Base-by-base conservation (phyloP, 2,329 filamentous ascomycete genomes). In the Aspergillus sp. region DNA sequence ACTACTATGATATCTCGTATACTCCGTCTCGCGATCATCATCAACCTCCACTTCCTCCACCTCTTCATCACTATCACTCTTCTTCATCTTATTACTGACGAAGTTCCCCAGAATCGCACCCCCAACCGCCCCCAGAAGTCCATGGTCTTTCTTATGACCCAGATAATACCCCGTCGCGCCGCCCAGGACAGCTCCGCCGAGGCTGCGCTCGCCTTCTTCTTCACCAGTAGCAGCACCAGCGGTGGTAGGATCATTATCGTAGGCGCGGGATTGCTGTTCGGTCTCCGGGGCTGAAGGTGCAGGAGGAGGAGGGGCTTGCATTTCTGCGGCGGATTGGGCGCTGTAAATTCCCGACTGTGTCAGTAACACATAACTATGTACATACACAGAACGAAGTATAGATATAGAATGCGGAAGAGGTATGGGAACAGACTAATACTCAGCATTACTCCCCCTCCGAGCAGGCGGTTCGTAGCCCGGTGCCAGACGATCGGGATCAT, bases 21-120 rank as follows among this genome's bases (percentile, higher is more conserved):
- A 57, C 65, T 67, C 50, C 68, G 68, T 55, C 32, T 62, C 50
- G 13, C 54, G 51, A 41, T 59, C 58, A 45, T 38, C 53, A 17
- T 39, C 58, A 13, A 36, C 32, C 17, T 28, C 49, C 13, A 17
- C 58, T 17, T 55, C 41, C 21, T 59, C 50, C 19, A 59, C 53
- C 32, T 70, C 68, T 65, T 78, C 78, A 64, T 77, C 49, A 9
- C 28, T 30, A 30, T 21, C 49, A 4, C 36, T 72, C 41, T 79
- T 72, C 75, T 86, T 85, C 65, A 77, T 65, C 66, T 83, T 81
- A 65, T 87, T 80, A 65, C 86, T 83, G 0, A 84, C 67, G 62
- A 85, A 83, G 69, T 78, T 81, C 1, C 85, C 85, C 2, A 83
- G 58, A 49, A 88, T 78, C 0, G 84, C 85, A 58, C 85, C 85